phyloP scores from a whole-genome alignment of 2,329 filamentous ascomycete species.

The Diaporthe citrichinensis region DNA sequence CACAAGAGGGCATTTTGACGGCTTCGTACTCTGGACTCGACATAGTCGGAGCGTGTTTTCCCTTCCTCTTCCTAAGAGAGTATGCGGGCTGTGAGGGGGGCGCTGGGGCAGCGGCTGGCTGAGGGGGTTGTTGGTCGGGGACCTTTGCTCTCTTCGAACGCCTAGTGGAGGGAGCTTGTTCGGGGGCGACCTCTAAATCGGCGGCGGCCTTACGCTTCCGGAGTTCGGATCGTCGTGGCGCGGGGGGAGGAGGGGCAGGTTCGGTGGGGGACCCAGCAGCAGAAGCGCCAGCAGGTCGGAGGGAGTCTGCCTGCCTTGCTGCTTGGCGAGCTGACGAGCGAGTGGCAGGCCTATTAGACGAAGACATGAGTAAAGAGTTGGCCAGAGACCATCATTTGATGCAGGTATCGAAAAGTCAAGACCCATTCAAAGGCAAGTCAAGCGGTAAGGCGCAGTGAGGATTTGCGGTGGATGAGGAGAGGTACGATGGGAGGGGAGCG shows the following conservation, averaged over 20 bases:
- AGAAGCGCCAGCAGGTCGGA: slow-evolving; percentile 57
- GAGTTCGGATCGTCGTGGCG: slow-evolving; percentile 56
- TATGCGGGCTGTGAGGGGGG: slow-evolving; percentile 52
- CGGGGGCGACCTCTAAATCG: slow-evolving; percentile 55
- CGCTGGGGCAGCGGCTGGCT: slow-evolving; percentile 51
- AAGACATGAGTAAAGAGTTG: slow-evolving; percentile 83
- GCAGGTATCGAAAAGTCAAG: slow-evolving; percentile 40
- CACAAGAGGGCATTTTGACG: background rate
- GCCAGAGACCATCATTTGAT: slow-evolving; percentile 41
- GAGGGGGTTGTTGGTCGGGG: slow-evolving; percentile 57
- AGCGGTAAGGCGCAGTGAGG: slow-evolving; percentile 45
- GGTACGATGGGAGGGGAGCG: background rate
- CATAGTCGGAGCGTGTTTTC: slow-evolving; percentile 76
- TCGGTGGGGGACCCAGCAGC: slow-evolving; percentile 57
- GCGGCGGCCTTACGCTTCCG: slow-evolving; percentile 83
- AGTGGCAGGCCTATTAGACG: slow-evolving; percentile 81
- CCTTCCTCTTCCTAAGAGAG: slow-evolving; percentile 67
- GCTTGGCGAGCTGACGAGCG: slow-evolving; percentile 94
- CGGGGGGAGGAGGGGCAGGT: slow-evolving; percentile 55
- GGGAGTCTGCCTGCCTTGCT: slow-evolving; percentile 71
- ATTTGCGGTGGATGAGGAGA: slow-evolving; percentile 21
- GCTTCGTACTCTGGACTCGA: slow-evolving; percentile 77
- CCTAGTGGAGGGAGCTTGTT: slow-evolving; percentile 60
- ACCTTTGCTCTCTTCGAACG: slow-evolving; percentile 81
- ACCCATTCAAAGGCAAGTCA: slow-evolving; percentile 12